Base-by-base conservation (phyloP, 2,329 filamentous ascomycete species). In the Periconia macrospinosa region DNA sequence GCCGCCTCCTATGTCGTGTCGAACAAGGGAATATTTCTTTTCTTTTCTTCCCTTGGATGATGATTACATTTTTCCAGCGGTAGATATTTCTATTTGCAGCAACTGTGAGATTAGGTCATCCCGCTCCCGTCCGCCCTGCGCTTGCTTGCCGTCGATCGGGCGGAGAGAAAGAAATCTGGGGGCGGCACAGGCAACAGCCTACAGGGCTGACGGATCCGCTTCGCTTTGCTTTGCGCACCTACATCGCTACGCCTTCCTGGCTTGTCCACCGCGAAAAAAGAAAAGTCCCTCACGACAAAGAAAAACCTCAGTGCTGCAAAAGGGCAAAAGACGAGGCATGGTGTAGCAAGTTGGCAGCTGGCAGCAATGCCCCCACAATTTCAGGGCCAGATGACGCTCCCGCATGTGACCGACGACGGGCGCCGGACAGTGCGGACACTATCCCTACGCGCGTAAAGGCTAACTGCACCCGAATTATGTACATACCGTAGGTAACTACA, bases 31-130 rank as follows among this genome's bases (percentile, higher is more conserved):
- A 37, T 6, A 37, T 37, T 14, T 37, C 5, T 37, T 37, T 37
- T 27, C 8, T 3, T 27, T 27, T 8, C 23, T 8, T 27, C 8
- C 23, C 23, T 5, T 27, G 5, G 8, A 27, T 27, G n/a, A 3
- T 27, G 5, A 3, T 8, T 27, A 27, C 23, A 27, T 37, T 13
- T 10, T 37, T 13, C 33, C 6, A 3, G 5, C 33, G 18, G 14
- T 48, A 35, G 5, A 27, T 27, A 8, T 27, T 27, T 27, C 5
- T 3, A 27, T 27, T 45, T 57, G 56, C 47, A 53, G 52, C 44
- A n/a, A n/a, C n/a, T n/a, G 30, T 43, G 62, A 61, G 62, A 63
- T 66, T 65, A 63, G 61, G 62, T 67, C 64, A 67, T 59, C 64
- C 58, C 59, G 62, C 54, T 50, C 45, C 55, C 53, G 37, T 37